Base-by-base conservation (phyloP, 2,329 filamentous ascomycete genomes). In the Endocalyx cinctus region DNA sequence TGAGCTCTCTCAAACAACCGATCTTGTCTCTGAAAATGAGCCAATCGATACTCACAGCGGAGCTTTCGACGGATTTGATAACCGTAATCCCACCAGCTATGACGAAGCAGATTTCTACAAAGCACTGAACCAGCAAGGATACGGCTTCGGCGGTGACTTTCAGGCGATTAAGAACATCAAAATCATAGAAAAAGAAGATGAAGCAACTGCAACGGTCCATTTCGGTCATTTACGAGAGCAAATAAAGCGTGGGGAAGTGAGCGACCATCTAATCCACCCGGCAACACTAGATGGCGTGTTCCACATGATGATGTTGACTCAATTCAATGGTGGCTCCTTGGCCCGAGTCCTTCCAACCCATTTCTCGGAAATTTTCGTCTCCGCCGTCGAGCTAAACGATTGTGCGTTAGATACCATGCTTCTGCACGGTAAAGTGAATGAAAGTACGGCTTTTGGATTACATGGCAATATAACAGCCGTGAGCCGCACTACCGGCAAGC, bases 101-200 rank as follows among this genome's bases (percentile, higher is more conserved):
- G 20, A 23, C 20, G 20, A 23, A n/a, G n/a, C 20, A n/a, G 10
- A 25, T 14, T 32, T 32, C 22, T 32, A 32, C 15, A 11, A 25
- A 14, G 30, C 25, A 10, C 13, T 32, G 6, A 5, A 14, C 30
- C 12, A 23, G 14, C 12, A 25, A 10, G 18, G 30, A 14, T 14
- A 13, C 19, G 8, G 26, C n/a, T 32, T 32, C 16, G 30, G 30
- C 13, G 13, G 11, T 11, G 18, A 19, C 12, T 32, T 32, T 14
- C 30, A 32, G 22, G 11, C 19, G 10, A 19, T 32, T 4, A 12
- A 25, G 13, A 17, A 25, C 5, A 32, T 32, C 19, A 15, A 13
- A 5, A 22, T 25, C 8, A 26, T 25, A 19, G n/a, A 7, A 7
- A 16, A 13, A 7, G 30, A 12, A 16, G 5, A 22, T 10, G 30